Conservation (phyloP, 108 stramenopile species). For the Nannochloropsis gaditana region DNA sequence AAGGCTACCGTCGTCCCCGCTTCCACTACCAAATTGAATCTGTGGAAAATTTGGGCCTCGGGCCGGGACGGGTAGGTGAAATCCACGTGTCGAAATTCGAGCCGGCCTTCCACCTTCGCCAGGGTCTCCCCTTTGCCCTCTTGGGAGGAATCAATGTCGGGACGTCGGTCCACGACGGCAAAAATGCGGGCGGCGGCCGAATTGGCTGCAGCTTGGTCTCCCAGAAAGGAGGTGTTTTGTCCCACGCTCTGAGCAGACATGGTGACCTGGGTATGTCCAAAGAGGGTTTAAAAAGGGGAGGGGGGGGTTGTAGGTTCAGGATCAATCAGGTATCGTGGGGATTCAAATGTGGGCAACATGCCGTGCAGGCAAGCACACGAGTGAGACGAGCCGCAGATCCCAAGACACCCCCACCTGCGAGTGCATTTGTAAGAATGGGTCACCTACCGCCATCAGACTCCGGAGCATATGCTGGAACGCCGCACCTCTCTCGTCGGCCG, state of each 20-base stretch:
- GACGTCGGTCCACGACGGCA: constrained; percentile 40
- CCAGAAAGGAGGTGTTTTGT: constrained; percentile 36
- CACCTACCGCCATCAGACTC: constrained; percentile 39
- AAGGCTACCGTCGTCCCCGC: constrained; percentile 79
- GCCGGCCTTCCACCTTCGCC: background rate
- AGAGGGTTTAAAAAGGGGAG: background rate
- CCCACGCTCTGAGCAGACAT: constrained; percentile 25
- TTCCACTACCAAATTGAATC: constrained; percentile 61
- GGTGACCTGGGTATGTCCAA: background rate
- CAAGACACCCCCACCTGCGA: background rate
- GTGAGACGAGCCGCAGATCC: background rate
- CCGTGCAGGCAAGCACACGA: background rate
- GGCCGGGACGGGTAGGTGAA: constrained; percentile 90
- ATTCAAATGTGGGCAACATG: background rate
- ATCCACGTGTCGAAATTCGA: constrained; percentile 53
- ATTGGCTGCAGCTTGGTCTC: constrained; percentile 34
- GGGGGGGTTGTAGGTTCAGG: background rate
- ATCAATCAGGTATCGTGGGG: background rate
- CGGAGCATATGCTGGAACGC: constrained; percentile 35
- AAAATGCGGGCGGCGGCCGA: constrained; percentile 41
- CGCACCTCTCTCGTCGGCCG: constrained; percentile 29
- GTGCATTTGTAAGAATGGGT: background rate
- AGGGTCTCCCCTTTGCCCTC: background rate
- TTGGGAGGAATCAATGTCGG: constrained; percentile 41
- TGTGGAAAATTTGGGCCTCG: constrained; percentile 41